Conservation (phyloP, 2,329 filamentous ascomycete genomes). For the Fusarium devonianum region DNA sequence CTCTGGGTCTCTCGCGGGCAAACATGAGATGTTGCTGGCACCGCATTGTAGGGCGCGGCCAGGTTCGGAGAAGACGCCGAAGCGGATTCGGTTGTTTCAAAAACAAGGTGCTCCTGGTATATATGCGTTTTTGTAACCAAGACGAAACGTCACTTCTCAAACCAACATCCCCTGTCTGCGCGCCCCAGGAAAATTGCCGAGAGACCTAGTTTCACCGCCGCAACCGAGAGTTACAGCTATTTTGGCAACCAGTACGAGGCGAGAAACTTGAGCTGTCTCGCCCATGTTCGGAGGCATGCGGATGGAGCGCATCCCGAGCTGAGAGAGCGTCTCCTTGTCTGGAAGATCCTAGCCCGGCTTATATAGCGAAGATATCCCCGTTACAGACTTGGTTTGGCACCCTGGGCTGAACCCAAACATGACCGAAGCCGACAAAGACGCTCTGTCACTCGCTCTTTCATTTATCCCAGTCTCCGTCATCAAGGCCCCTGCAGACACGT, state of each 20-base stretch:
- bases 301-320: constrained; percentile 37
- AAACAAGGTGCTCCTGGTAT: not conserved
- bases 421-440: constrained; percentile 15
- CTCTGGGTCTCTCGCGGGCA: too few relatives aligned
- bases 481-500: constrained; percentile 10
- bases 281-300: constrained; percentile 14
- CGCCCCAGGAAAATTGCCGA: not conserved
- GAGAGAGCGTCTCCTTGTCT: constrained; percentile 14
- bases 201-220: constrained; percentile 10
- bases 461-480: constrained; percentile 2
- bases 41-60: too few relatives aligned
- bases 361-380: not conserved
- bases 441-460: constrained; percentile 31
- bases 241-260: constrained; percentile 6
- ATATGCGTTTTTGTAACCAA: constrained; percentile 23
- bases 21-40: too few relatives aligned
- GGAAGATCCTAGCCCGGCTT: too few relatives aligned
- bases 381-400: constrained; percentile 8
- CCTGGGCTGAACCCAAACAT: constrained; percentile 14
- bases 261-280: constrained; percentile 37
- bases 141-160: constrained; percentile 23
- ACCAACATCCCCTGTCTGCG: constrained; percentile 1
- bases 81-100: not conserved
- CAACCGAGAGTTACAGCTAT: not conserved
- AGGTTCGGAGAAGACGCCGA: not conserved